Percentiles rank a stretch among this genome's conserved stretches.
Conservation (phyloP, 495 filamentous ascomycete species). For the Hypoxylon cercidicola region DNA sequence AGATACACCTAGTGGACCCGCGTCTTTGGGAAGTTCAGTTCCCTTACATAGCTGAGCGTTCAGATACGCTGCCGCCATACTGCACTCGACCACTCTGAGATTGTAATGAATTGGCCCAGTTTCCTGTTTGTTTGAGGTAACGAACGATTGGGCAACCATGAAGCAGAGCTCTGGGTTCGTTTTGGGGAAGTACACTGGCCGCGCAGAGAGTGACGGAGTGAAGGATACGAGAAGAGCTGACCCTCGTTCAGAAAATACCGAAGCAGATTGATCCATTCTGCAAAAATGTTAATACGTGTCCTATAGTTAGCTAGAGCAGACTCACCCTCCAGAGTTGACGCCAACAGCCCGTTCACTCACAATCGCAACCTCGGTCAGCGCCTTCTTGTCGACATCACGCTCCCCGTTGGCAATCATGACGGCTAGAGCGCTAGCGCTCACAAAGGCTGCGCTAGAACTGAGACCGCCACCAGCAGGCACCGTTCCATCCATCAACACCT, state of each 20-base stretch:
- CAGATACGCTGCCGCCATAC: constrained; percentile 79
- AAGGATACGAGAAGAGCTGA: constrained; percentile 92
- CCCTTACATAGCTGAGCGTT: constrained; percentile 64
- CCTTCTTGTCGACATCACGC: constrained; percentile 81
- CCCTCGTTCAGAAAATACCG: constrained; percentile 86
- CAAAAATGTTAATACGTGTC: constrained; percentile 24
- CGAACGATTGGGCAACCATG: constrained; percentile 93
- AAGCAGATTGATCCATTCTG: constrained; percentile 97
- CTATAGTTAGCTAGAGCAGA: constrained; percentile 20
- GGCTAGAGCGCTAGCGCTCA: constrained; percentile 88
- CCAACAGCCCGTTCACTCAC: constrained; percentile 94
- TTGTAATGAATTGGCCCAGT: constrained; percentile 96
- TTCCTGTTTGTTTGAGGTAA: constrained; percentile 92
- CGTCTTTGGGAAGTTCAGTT: constrained; percentile 75
- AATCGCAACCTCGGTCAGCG: constrained; percentile 88
- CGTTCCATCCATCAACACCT: constrained; percentile 88
- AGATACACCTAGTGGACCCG: constrained; percentile 83
- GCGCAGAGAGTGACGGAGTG: constrained; percentile 77
- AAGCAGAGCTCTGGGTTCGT: constrained; percentile 87
- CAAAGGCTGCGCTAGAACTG: constrained; percentile 93
- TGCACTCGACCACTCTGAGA: constrained; percentile 94
- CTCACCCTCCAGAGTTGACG: constrained; percentile 93
- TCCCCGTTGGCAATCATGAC: constrained; percentile 89
- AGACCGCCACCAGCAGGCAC: constrained; percentile 93
- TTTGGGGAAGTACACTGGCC: constrained; percentile 84